Conservation (phyloP, 1,139 yeast species). For the Yamadazyma oceani region DNA sequence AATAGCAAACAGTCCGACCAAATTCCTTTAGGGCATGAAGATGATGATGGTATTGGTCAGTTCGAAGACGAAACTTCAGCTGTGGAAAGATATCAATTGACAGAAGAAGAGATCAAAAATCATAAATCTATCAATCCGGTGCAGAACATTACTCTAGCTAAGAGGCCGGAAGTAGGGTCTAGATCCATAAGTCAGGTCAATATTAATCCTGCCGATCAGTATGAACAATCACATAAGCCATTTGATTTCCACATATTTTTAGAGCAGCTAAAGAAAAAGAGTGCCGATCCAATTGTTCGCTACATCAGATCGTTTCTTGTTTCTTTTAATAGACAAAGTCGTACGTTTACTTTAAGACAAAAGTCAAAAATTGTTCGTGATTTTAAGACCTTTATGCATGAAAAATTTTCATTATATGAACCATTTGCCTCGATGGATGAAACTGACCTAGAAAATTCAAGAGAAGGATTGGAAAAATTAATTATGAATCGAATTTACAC, state of each 20-base stretch:
- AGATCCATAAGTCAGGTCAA: constrained; percentile 14
- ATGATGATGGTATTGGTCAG: constrained; percentile 7
- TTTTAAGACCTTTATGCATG: constrained; percentile 68
- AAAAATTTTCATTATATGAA: constrained; percentile 61
- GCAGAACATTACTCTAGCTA: background rate
- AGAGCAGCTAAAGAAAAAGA: constrained; percentile 64
- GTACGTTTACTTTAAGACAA: constrained; percentile 68
- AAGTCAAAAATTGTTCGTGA: constrained; percentile 75
- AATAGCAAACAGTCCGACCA: too few relatives aligned
- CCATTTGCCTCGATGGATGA: constrained; percentile 73
- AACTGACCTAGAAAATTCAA: constrained; percentile 64
- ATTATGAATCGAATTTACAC: constrained; percentile 84
- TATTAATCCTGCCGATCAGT: constrained; percentile 17
- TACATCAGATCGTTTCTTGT: constrained; percentile 78
- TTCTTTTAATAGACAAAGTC: constrained; percentile 67
- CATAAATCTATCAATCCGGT: constrained; percentile 5
- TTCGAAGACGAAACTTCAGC: constrained; percentile 12
- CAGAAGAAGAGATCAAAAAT: constrained; percentile 13
- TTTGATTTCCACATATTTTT: constrained; percentile 86
- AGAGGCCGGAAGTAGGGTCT: constrained; percentile 6
- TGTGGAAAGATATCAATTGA: constrained; percentile 14
- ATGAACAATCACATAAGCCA: constrained; percentile 46
- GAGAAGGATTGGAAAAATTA: constrained; percentile 91
- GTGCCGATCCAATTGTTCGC: constrained; percentile 87
- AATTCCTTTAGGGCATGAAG: too few relatives aligned